These are phyloP conservation scores for Phytophthora constricta DNA, from an alignment of 352 stramenopile species.

Conservation along the genomic window DNA sequence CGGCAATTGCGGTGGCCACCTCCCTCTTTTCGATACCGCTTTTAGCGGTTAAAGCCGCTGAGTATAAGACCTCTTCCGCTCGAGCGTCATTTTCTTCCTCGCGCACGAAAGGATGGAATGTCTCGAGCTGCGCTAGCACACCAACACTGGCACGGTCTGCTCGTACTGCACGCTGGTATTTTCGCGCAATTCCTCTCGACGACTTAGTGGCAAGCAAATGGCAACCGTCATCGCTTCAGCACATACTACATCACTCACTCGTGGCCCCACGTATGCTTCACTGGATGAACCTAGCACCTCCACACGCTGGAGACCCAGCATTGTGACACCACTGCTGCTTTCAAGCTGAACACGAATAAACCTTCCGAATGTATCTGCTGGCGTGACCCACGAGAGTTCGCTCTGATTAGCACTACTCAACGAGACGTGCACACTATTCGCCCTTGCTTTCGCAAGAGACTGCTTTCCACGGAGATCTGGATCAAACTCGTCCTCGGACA, in stretches of 20 bases:
- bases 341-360: slow-evolving; percentile 77
- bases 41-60: slow-evolving; percentile 17
- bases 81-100: slow-evolving; percentile 25
- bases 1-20: slow-evolving; percentile 28
- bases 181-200: slow-evolving; percentile 49
- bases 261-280: slow-evolving; percentile 58
- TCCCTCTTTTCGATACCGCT: slow-evolving; percentile 32
- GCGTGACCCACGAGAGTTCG: slow-evolving; percentile 49
- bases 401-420: slow-evolving; percentile 40
- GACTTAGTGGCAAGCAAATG: slow-evolving; percentile 56
- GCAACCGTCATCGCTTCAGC: slow-evolving; percentile 60
- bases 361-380: slow-evolving; percentile 60
- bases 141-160: slow-evolving; percentile 53
- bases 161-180: slow-evolving; percentile 62
- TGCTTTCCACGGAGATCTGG: slow-evolving; percentile 68
- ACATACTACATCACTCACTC: slow-evolving; percentile 63
- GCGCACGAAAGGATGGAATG: slow-evolving; percentile 62
- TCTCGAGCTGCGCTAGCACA: slow-evolving; percentile 70
- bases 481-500: slow-evolving; percentile 70
- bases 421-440: slow-evolving; percentile 54
- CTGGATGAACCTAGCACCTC: slow-evolving; percentile 54
- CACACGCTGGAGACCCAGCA: slow-evolving; percentile 59
- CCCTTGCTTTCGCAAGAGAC: slow-evolving; percentile 54
- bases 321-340: slow-evolving; percentile 35
- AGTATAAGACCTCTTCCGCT: slow-evolving; percentile 25